A percentile compares a stretch with the other conserved stretches of the same genome.
Conservation (phyloP, 1,284 basidiomycete species). For the Tilletia caries region DNA sequence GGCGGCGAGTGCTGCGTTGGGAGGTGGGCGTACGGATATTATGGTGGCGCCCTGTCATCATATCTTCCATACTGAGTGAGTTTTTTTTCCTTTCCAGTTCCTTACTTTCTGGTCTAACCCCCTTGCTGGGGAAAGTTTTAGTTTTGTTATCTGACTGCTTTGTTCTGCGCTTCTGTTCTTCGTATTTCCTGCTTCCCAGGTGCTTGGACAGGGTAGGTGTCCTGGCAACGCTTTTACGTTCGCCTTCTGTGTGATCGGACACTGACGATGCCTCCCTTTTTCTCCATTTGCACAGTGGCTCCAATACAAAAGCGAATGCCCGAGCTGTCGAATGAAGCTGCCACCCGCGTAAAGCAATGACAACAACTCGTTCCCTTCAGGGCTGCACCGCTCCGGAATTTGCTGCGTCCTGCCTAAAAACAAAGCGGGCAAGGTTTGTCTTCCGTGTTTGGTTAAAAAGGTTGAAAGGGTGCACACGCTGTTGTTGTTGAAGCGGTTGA, state of each 20-base stretch:
- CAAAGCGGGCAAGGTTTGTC: too few species aligned
- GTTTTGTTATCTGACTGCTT: not conserved
- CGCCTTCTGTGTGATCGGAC: not conserved
- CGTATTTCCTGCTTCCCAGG: not conserved
- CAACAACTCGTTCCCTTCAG: too few species aligned
- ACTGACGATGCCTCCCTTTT: conserved; percentile 19
- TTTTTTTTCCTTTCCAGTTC: not conserved
- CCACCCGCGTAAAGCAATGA: conserved; percentile 13
- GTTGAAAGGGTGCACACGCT: too few species aligned
- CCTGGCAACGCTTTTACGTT: not conserved
- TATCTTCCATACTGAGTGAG: conserved; percentile 41
- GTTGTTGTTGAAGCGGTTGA: too few species aligned
- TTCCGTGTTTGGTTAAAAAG: too few species aligned
- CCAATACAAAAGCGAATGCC: conserved; percentile 23
- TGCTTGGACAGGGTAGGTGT: not conserved
- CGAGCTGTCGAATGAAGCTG: conserved; percentile 23
- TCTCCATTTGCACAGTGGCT: conserved; percentile 25
- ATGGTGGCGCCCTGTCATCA: conserved; percentile 50
- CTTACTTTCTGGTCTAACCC: not conserved
- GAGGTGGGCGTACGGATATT: conserved; percentile 12
- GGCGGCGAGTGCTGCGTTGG: conserved; percentile 16
- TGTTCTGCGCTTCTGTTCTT: not conserved
- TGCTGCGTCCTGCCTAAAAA: too few species aligned
- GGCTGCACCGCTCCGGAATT: too few species aligned
- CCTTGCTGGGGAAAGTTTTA: too few species aligned